A percentile compares a stretch with the other conserved stretches of the same genome.
phyloP scores from a whole-genome alignment of 257 asterid genomes.

The Lantana camara region DNA sequence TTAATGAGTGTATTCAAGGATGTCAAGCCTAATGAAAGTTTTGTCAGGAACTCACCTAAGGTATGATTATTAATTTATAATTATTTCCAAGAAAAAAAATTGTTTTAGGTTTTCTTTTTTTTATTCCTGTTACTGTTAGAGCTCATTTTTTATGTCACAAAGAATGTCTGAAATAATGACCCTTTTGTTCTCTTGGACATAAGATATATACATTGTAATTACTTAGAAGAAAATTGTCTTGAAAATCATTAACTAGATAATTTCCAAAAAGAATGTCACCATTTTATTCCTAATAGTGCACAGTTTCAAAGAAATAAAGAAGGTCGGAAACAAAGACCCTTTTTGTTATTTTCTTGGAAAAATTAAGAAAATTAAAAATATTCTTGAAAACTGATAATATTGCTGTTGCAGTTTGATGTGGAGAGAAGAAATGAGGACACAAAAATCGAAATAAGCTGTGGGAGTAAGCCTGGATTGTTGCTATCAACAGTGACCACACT shows the following conservation, averaged over 20 bases:
- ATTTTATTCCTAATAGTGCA: too few species aligned
- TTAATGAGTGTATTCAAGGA: conserved; percentile 49
- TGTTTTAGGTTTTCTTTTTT: too few species aligned
- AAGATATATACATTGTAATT: too few species aligned
- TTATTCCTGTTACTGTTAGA: too few species aligned
- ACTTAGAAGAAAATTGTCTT: background rate
- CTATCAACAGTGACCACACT: conserved; percentile 71
- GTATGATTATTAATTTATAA: conserved; percentile 27
- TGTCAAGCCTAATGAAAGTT: conserved; percentile 52
- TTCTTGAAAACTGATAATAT: too few species aligned
- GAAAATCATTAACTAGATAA: background rate
- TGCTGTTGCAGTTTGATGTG: conserved; percentile 60
- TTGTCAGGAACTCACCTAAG: conserved; percentile 74
- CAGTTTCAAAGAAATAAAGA: too few species aligned
- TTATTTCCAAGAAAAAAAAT: too few species aligned
- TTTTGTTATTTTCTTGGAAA: too few species aligned
- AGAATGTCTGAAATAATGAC: background rate
- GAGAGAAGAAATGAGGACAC: conserved; percentile 57
- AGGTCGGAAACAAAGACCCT: too few species aligned
- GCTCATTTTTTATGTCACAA: too few species aligned
- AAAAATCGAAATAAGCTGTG: conserved; percentile 59
- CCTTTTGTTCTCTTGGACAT: background rate
- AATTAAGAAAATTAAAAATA: too few species aligned
- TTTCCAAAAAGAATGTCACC: too few species aligned
- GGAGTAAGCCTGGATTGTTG: conserved; percentile 63